Base-by-base conservation (phyloP, 2,329 filamentous ascomycete species). In the Ophiostoma sp. region DNA sequence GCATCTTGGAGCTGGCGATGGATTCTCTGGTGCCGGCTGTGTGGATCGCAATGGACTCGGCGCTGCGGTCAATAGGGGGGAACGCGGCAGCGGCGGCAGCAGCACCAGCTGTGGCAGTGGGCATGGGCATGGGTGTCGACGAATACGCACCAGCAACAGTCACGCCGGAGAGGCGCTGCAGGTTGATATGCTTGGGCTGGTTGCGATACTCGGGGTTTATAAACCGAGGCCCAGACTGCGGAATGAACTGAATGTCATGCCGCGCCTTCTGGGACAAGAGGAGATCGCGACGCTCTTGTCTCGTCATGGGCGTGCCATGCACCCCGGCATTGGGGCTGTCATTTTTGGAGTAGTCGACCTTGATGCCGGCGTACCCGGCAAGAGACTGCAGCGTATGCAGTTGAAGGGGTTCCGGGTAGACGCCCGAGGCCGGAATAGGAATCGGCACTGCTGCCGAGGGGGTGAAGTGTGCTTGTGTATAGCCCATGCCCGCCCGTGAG, bases 401-500 rank as follows among this genome's bases (percentile, higher is more conserved):
- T 7, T 10, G 27, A 33, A 20, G 6, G 6, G 52, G 52, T 8
- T 8, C 8, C 2, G 27, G 27, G 27, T 27, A 20, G 13, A 31
- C 52, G 27, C n/a, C 23, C 23, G 52, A 27, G 11, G 27, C 57
- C 13, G 57, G 23, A 13, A 62, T 62, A 27, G 57, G 57, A 27
- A 62, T 17, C 13, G 57, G 57, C 27, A 62, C 57, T 4, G 57
- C 27, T 17, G 27, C 27, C 13, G 57, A 33, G 11, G 57, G 57
- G 6, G 13, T 33, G 27, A 62, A 62, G 23, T 27, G 27, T 27
- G 5, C 27, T 7, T 27, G 57, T 20, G 27, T 33, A n/a, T 36
- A 39, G 17, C 35, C 60, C 60, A 65, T 65, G 60, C 60, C 60
- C 3, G 60, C 60, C 27, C 60, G 60, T 35, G 60, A 31, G 60